Percentiles rank a stretch among this genome's conserved stretches.
Evolutionary conservation across 2,329 filamentous ascomycete species (phyloP).

Genomic region (Epichloe typhina): DNA sequence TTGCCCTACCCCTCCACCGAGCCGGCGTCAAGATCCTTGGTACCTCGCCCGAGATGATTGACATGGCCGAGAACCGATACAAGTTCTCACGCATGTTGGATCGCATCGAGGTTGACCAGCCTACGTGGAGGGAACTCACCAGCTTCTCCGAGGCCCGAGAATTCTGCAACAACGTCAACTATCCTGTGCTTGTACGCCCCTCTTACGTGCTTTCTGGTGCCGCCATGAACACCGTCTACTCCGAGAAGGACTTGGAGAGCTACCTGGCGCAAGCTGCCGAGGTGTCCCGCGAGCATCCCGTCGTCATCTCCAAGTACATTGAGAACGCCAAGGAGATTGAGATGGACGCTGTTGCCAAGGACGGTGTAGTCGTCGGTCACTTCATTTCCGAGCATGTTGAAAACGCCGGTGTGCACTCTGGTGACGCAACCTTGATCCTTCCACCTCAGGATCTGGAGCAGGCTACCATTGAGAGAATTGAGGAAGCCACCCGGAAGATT

Average conservation of each 20-base stretch:
- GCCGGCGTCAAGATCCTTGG: slow-evolving; percentile 86
- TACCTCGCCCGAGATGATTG: slow-evolving; percentile 98
- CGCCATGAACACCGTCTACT: slow-evolving; percentile 99
- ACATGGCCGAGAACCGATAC: slow-evolving; percentile 92
- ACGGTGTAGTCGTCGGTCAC: slow-evolving; percentile 82
- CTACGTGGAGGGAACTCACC: slow-evolving; percentile 94
- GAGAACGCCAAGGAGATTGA: slow-evolving; percentile 99
- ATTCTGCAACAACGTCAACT: slow-evolving; percentile 81
- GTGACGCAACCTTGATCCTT: slow-evolving; percentile 88
- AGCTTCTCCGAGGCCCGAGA: slow-evolving; percentile 79
- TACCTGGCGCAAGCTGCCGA: slow-evolving; percentile 86
- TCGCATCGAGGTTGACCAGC: slow-evolving; percentile 87
- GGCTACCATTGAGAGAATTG: slow-evolving; percentile 82
- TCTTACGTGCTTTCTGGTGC: slow-evolving; percentile 96
- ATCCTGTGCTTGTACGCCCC: slow-evolving; percentile 87
- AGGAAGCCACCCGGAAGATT: slow-evolving; percentile 92
- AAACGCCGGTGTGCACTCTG: slow-evolving; percentile 96
- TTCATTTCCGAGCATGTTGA: slow-evolving; percentile 99
- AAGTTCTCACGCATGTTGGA: slow-evolving; percentile 99
- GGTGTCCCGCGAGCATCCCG: slow-evolving; percentile 88
- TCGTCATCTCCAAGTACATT: slow-evolving; percentile 99
- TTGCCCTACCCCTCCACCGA: slow-evolving; percentile 77
- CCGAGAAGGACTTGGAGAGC: slow-evolving; percentile 75
- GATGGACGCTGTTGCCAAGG: slow-evolving; percentile 93
- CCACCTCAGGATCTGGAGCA: slow-evolving; percentile 85